Base-by-base conservation (phyloP, 2,329 filamentous ascomycete species). In the Aspergillus unguis region DNA sequence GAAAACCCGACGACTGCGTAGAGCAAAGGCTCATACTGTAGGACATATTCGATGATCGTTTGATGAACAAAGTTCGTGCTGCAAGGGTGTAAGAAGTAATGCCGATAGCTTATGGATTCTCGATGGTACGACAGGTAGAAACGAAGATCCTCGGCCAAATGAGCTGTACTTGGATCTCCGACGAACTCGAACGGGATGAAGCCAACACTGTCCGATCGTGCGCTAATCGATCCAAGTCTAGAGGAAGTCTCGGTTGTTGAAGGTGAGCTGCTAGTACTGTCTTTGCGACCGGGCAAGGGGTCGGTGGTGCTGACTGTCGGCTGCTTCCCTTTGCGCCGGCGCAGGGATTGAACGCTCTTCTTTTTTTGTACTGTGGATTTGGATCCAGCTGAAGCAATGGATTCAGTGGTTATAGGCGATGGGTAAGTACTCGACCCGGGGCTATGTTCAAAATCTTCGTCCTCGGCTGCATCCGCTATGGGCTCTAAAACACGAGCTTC, bases 1-100 rank as follows among this genome's bases (percentile, higher is more conserved):
- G 92, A 81, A 67, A 96, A 97, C 0, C 88, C 90, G 7, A 92
- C 88, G 4, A 96, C 75, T 0, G 92, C 91, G 67, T 96, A 91
- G 4, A 96, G 79, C 8, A 97, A 76, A 5, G 92, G 84, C 56
- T 96, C 88, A 66, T 91, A 86, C 68, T 82, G 81, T 44, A 92
- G 69, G 0, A 92, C 92, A 49, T 88, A 77, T 37, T 84, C 84
- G 23, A 92, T 78, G 40, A 96, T 80, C 5, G 83, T 84, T 7
- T 78, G 80, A 44, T 83, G 84, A 57, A 96, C 84, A 67, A 96
- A 96, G 56, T 85, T 78, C 42, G 84, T 80, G 8, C 80, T 77
- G 64, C 92, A 86, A 59, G 81, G 80, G 56, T 87, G 85, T 60
- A 95, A 76, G 48, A 87, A 86, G 68, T 96, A 97, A 70, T 96